phyloP scores from a whole-genome alignment of 192 early-diverging fungal species.

The Backusella liffmaniae region DNA sequence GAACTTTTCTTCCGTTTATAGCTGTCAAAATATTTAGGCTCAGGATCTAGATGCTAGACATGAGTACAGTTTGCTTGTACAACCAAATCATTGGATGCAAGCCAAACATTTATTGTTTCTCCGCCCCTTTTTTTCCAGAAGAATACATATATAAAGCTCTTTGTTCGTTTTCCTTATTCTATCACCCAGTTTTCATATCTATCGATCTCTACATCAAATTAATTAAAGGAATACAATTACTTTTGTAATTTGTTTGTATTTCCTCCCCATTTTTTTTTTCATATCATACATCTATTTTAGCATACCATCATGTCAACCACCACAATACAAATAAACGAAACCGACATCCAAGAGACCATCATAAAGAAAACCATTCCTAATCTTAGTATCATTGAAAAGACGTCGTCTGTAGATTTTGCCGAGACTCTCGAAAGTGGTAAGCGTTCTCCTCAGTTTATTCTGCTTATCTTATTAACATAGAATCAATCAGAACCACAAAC shows the following conservation, averaged over 20 bases:
- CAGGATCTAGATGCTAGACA: background rate
- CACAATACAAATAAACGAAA: background rate
- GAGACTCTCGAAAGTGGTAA: constrained; percentile 1
- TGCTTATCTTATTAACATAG: background rate
- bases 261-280: background rate
- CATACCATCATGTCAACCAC: background rate
- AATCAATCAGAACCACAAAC: background rate
- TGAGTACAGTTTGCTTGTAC: background rate
- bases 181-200: background rate
- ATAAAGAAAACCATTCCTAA: background rate
- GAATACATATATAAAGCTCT: background rate
- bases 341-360: background rate
- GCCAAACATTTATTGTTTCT: background rate
- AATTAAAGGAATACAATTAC: background rate
- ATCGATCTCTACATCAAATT: background rate
- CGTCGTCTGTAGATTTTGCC: background rate
- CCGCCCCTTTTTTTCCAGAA: background rate
- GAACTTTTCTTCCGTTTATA: background rate
- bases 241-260: background rate
- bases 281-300: background rate
- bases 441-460: background rate
- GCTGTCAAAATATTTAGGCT: background rate
- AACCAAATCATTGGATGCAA: background rate
- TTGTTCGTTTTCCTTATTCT: background rate
- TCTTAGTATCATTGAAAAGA: background rate